phyloP scores from a whole-genome alignment of 768 basidiomycete genomes.

The Lactarius psammicola region DNA sequence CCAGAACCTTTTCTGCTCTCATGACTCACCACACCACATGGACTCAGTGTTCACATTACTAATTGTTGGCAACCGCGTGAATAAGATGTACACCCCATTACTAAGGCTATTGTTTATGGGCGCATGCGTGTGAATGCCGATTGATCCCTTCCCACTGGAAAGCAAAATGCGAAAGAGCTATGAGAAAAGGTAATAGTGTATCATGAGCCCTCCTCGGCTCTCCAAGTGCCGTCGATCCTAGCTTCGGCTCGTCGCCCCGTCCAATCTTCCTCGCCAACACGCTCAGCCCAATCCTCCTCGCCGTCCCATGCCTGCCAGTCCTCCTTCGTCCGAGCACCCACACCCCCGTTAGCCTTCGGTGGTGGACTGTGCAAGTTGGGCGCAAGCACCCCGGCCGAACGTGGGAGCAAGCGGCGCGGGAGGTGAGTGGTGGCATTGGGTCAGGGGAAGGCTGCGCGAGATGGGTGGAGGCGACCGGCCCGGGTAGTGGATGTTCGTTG shows the following conservation, averaged over 20 bases:
- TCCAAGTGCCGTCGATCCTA: conserved; percentile 39
- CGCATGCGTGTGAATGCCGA: neutral
- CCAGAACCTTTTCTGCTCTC: neutral
- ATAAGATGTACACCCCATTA: neutral
- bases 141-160: neutral
- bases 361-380: conserved; percentile 21
- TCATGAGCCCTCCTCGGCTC: conserved; percentile 1
- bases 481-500: conserved; percentile 36
- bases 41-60: neutral
- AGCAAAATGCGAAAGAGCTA: neutral
- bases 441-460: conserved; percentile 9
- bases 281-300: conserved; percentile 52
- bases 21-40: neutral
- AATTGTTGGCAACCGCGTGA: neutral
- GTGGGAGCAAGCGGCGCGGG: conserved; percentile 31
- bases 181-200: neutral
- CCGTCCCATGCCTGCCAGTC: conserved; percentile 49
- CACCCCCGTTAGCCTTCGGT: conserved; percentile 15
- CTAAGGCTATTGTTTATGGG: too few relatives aligned
- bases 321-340: conserved; percentile 28
- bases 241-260: conserved; percentile 42
- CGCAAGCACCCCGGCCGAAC: conserved; percentile 26
- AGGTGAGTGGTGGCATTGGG: conserved; percentile 26
- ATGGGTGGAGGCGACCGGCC: conserved; percentile 31
- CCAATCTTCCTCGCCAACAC: conserved; percentile 49